These are phyloP conservation scores for Silybum marianum DNA, from an alignment of 129 eudicot genomes.

Conservation along the genomic window DNA sequence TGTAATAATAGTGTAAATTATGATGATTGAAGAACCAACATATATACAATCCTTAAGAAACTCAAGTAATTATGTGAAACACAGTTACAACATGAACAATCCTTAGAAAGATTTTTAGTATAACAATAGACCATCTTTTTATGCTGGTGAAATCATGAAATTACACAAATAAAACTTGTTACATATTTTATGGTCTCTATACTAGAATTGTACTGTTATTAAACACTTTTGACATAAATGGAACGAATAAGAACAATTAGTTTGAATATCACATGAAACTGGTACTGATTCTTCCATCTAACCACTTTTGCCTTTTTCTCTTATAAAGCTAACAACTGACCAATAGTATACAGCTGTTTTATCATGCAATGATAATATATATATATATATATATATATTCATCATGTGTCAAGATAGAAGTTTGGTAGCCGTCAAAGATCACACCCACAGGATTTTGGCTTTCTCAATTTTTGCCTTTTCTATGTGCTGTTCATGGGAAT, in stretches of 20 bases:
- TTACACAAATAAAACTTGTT: neutral
- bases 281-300: neutral
- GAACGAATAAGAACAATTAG: neutral
- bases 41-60: neutral
- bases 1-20: neutral
- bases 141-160: neutral
- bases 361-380: neutral
- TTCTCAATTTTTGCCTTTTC: neutral
- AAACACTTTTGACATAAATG: neutral
- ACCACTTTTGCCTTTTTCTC: slow-evolving; percentile 16
- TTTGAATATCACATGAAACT: neutral
- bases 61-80: neutral
- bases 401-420: neutral
- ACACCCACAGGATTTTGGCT: neutral
- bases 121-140: neutral
- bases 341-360: neutral
- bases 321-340: slow-evolving; percentile 9
- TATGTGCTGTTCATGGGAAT: neutral
- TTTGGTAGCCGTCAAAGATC: neutral
- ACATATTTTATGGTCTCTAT: neutral
- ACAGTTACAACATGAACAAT: neutral
- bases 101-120: neutral
- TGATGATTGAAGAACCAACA: no score
- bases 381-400: neutral
- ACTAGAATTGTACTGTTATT: neutral